phyloP scores from a whole-genome alignment of 345 rosid species.

The Pseudoturritis turrita region DNA sequence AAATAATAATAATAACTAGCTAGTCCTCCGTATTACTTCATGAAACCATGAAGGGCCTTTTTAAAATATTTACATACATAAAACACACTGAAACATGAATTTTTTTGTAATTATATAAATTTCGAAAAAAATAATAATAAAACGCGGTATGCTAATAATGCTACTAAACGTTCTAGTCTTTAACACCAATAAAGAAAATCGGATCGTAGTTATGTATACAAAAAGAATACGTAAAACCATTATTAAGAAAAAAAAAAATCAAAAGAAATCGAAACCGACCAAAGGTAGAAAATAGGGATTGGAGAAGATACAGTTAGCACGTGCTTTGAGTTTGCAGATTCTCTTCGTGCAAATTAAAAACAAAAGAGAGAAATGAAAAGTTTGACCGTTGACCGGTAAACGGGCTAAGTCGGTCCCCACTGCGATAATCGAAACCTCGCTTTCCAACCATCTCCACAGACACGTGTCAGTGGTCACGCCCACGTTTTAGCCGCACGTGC shows the following conservation, averaged over 20 bases:
- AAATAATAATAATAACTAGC: too few relatives aligned
- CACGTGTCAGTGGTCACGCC: constrained; percentile 27
- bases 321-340: constrained; percentile 24
- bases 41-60: too few relatives aligned
- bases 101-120: too few relatives aligned
- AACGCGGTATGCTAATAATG: not conserved
- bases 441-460: constrained; percentile 18
- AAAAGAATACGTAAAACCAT: too few relatives aligned
- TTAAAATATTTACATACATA: too few relatives aligned
- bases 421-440: constrained; percentile 19
- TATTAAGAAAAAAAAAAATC: not conserved
- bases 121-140: too few relatives aligned
- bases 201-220: not conserved
- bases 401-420: constrained; percentile 27
- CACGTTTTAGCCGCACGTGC: constrained; percentile 30
- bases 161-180: not conserved
- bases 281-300: constrained; percentile 18
- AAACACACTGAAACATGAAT: too few relatives aligned
- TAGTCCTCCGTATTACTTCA: too few relatives aligned
- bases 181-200: not conserved
- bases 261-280: constrained; percentile 8
- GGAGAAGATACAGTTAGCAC: constrained; percentile 18
- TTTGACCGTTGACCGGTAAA: constrained; percentile 29
- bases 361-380: not conserved
- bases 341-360: constrained; percentile 2